Conservation (phyloP, 305 asterid genomes). For the Fraxinus platypoda region DNA sequence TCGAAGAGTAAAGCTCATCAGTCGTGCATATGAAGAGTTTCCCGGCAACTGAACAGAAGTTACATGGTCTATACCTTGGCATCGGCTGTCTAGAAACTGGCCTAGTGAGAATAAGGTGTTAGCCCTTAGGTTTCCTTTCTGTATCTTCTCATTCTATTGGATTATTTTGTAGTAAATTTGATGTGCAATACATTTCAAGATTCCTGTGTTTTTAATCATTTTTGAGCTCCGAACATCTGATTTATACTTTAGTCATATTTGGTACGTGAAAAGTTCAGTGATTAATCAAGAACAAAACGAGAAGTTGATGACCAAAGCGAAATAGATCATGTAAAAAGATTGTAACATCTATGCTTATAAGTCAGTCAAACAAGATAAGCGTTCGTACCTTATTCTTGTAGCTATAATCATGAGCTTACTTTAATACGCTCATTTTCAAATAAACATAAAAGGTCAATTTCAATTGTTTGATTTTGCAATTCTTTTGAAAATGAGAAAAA, state of each 20-base stretch:
- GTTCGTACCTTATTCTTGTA: background rate
- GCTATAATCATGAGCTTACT: background rate
- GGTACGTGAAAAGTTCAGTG: background rate
- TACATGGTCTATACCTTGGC: background rate
- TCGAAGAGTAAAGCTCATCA: background rate
- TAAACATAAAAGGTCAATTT: too few species aligned
- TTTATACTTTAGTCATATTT: background rate
- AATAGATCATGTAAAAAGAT: background rate
- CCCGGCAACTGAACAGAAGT: background rate
- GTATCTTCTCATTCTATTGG: conserved; percentile 7
- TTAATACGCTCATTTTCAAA: background rate
- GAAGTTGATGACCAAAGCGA: background rate
- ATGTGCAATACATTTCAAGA: conserved; percentile 11
- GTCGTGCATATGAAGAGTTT: background rate
- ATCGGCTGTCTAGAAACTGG: background rate
- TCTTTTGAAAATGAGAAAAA: too few species aligned
- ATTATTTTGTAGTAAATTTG: conserved; percentile 15
- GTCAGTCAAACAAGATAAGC: background rate
- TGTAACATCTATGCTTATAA: background rate
- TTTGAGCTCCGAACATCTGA: background rate
- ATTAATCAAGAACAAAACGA: background rate
- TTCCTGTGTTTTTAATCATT: background rate
- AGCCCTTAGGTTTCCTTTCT: background rate
- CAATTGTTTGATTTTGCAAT: too few species aligned
- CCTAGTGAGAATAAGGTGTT: conserved; percentile 3